A percentile compares a stretch with the other conserved stretches of the same genome.
Evolutionary conservation across 352 stramenopile genomes (phyloP).

Genomic region (Pythium grandisporangium): DNA sequence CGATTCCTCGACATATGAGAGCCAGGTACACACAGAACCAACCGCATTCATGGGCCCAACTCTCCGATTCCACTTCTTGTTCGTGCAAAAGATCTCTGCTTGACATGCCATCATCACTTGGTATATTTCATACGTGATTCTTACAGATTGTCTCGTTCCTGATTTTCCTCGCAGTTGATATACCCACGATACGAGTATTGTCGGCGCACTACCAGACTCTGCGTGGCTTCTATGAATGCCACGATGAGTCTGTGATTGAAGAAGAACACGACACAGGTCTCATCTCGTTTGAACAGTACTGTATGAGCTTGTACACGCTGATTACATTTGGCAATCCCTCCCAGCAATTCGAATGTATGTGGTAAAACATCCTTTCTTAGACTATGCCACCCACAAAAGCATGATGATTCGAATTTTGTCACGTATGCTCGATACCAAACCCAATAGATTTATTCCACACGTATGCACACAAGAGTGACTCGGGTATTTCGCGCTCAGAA

Average conservation of each 20-base stretch:
- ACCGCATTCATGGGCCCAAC: slow-evolving; percentile 21
- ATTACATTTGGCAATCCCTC: slow-evolving; percentile 23
- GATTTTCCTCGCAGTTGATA: no score
- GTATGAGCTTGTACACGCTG: slow-evolving; percentile 25
- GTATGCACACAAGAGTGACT: slow-evolving; percentile 41
- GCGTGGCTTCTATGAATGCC: slow-evolving; percentile 36
- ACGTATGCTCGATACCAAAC: no score
- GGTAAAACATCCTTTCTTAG: no score
- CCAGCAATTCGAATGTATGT: slow-evolving; percentile 57
- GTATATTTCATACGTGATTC: not conserved
- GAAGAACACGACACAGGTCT: slow-evolving; percentile 4
- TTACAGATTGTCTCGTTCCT: no score
- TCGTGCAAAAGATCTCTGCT: no score
- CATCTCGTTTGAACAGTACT: slow-evolving; percentile 50
- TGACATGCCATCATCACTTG: not conserved
- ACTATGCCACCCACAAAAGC: no score
- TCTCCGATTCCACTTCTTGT: slow-evolving; percentile 29
- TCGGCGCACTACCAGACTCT: slow-evolving; percentile 32
- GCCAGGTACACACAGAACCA: no score
- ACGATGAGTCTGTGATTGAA: slow-evolving; percentile 5
- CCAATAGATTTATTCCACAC: slow-evolving; percentile 45
- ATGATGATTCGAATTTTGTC: no score
- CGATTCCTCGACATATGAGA: no score
- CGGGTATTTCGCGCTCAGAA: slow-evolving; percentile 41
- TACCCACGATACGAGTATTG: slow-evolving; percentile 24